Percentiles rank a stretch among this genome's conserved stretches.
These are phyloP conservation scores for Penicillium lividum DNA, from an alignment of 495 filamentous ascomycete genomes.

Conservation along the genomic window DNA sequence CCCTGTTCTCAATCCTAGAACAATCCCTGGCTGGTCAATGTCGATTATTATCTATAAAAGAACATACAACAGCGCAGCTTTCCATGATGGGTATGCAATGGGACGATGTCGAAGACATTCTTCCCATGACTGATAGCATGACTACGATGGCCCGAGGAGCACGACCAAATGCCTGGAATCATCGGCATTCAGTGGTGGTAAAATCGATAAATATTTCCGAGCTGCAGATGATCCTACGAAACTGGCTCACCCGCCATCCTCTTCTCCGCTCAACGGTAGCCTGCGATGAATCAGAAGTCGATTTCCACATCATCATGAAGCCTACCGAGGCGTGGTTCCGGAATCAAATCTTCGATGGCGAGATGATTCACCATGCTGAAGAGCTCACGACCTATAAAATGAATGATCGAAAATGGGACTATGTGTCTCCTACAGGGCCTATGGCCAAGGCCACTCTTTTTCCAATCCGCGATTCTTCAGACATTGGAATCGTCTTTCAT, in stretches of 20 bases:
- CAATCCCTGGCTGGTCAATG: not conserved
- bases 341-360: not conserved
- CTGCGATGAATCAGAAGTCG: not conserved
- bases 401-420: slow-evolving; percentile 9
- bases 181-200: not conserved
- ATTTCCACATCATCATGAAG: slow-evolving; percentile 1
- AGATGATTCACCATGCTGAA: not conserved
- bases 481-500: slow-evolving; percentile 11
- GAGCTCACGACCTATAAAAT: not conserved
- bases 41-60: not conserved
- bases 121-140: slow-evolving; percentile 8
- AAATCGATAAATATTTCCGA: too few relatives aligned
- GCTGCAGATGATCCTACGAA: not conserved
- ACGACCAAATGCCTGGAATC: not conserved
- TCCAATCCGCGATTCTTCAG: not conserved
- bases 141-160: not conserved
- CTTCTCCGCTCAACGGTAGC: slow-evolving; percentile 9
- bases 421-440: slow-evolving; percentile 8
- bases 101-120: slow-evolving; percentile 9
- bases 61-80: not conserved
- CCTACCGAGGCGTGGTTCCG: not conserved
- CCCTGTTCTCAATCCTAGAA: not conserved
- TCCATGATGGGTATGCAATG: slow-evolving; percentile 3
- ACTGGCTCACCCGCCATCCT: slow-evolving; percentile 9
- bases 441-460: slow-evolving; percentile 12